Evolutionary conservation across 768 basidiomycete species (phyloP).

Genomic region (Kwoniella botswanensis): DNA sequence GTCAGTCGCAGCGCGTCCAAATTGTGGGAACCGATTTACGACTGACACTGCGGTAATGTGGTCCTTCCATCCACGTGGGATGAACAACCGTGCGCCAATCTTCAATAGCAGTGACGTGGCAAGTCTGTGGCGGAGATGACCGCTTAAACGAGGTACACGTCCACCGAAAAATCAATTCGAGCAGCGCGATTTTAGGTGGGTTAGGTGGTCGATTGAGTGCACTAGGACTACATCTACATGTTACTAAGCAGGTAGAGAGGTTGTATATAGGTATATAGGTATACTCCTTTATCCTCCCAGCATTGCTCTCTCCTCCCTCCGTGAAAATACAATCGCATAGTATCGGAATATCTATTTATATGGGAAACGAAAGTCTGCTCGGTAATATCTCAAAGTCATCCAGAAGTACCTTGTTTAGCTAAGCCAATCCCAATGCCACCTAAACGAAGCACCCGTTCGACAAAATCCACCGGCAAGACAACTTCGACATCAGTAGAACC

Average conservation of each 20-base stretch:
- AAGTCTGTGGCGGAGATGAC: not conserved
- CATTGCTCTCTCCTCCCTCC: not conserved
- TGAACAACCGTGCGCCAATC: no score
- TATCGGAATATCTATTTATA: not conserved
- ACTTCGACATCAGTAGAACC: not conserved
- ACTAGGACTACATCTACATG: not conserved
- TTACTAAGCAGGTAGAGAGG: not conserved
- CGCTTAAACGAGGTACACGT: not conserved
- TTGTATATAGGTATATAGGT: not conserved
- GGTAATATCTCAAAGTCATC: no score
- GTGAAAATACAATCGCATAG: not conserved
- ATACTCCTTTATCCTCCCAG: not conserved
- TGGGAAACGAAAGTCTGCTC: no score
- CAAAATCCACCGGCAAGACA: constrained; percentile 8
- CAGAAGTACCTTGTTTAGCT: no score
- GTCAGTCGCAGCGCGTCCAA: not conserved
- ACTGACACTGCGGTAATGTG: not conserved
- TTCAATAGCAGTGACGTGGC: not conserved
- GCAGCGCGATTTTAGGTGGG: not conserved
- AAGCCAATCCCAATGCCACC: constrained; percentile 12
- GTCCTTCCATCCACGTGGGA: not conserved
- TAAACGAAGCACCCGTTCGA: constrained; percentile 19
- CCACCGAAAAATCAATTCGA: not conserved
- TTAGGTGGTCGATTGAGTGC: not conserved
- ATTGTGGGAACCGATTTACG: not conserved